Evolutionary conservation across 2,329 filamentous ascomycete genomes (phyloP).

Genomic region (Aspergillus phoenicis): DNA sequence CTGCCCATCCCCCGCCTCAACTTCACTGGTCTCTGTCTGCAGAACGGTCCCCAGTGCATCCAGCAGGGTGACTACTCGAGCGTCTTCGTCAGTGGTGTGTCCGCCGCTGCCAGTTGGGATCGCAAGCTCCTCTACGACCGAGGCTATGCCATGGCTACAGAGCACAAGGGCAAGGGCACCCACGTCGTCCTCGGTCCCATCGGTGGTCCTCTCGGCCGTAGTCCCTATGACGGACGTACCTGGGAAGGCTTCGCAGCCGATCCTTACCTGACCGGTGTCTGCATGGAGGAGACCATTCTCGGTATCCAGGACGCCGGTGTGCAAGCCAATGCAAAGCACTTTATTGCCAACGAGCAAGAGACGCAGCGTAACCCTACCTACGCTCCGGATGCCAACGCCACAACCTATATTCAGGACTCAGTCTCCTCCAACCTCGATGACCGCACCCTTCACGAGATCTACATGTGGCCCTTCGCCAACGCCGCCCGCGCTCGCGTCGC

Average conservation of each 20-base stretch:
- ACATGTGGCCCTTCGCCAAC: slow-evolving; percentile 77
- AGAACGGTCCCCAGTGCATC: slow-evolving; percentile 54
- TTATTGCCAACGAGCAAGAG: slow-evolving; percentile 70
- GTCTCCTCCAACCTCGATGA: slow-evolving; percentile 65
- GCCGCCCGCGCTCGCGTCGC: slow-evolving; percentile 67
- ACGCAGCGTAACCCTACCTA: slow-evolving; percentile 42
- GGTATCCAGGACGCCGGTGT: slow-evolving; percentile 60
- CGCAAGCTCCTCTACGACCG: slow-evolving; percentile 56
- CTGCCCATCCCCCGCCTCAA: slow-evolving; percentile 32
- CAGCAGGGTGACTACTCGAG: slow-evolving; percentile 70
- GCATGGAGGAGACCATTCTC: slow-evolving; percentile 49
- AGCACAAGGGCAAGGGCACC: slow-evolving; percentile 42
- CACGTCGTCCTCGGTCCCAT: slow-evolving; percentile 48
- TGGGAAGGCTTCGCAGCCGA: slow-evolving; percentile 51
- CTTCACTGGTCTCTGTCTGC: slow-evolving; percentile 34
- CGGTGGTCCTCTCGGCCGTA: slow-evolving; percentile 47
- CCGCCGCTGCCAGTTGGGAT: slow-evolving; percentile 65
- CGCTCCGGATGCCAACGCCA: slow-evolving; percentile 39
- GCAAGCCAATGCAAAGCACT: slow-evolving; percentile 40
- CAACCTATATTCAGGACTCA: slow-evolving; percentile 22
- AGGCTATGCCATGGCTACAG: slow-evolving; percentile 57
- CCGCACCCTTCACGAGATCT: slow-evolving; percentile 73
- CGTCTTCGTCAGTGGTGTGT: slow-evolving; percentile 74
- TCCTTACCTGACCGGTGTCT: slow-evolving; percentile 49
- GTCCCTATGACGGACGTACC: slow-evolving; percentile 26